Evolutionary conservation across 176 grass and related monocot genomes (phyloP), one percentile per base, ranked within the genome.

Genomic region (Zoysia japonica): DNA sequence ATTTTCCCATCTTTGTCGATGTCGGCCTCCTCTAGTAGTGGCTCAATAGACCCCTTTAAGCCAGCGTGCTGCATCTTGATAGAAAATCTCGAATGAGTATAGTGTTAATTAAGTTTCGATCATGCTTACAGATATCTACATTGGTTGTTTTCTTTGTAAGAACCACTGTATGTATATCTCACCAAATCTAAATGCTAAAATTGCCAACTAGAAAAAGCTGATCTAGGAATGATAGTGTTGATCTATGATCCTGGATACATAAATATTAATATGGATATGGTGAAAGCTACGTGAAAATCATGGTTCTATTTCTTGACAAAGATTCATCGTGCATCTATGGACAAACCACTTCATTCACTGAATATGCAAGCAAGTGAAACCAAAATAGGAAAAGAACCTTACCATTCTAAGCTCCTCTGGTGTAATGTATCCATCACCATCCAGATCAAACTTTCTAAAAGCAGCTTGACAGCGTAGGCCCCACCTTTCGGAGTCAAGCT

Each of bases 361-460:
- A 84, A 49, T 75, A 47, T 3, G 63, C 47, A 13, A 85, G 51
- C 48, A 48, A 46, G 80, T 13, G 59, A 42, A 61, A 47, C 73
- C 52, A 76, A 84, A 74, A 83, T 11, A 84, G 36, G 72, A 85
- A 80, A 81, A 61, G 47, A 53, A 78, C 78, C 54, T 78, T 89
- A 99, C 96, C 92, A 93, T 92, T 89, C 96, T 88, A 62, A 99
- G 96, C 85, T 99, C 96, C 62, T 99, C 96, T 4, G 96, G 96
- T 4, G 96, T 99, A 72, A 99, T 99, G 60, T 91, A 99, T 63
- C 96, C 96, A 80, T 99, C 96, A 65, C 90, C 82, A 82, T 99
- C 92, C 46, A 99, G 61, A 90, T 99, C 96, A 66, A 99, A 95
- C 86, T 99, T 99, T 57, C 82, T 87, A 68, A 99, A 99, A 50